Evolutionary conservation across 2,329 filamentous ascomycete species (phyloP).

Genomic region (Aspergillaceae sp.): DNA sequence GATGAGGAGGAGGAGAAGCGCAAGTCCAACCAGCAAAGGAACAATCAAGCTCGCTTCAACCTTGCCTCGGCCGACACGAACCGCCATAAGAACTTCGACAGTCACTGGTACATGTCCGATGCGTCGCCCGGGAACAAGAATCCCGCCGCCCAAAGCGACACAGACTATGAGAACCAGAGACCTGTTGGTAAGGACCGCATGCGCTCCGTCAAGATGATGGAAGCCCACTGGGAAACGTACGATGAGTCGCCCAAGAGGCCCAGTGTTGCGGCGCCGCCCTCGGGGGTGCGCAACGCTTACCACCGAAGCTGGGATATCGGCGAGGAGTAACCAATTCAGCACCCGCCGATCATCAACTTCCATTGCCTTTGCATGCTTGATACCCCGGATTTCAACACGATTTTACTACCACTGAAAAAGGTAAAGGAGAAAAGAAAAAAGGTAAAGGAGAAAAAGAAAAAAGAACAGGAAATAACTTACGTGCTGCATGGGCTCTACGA

Average conservation of each 20-base stretch:
- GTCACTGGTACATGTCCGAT: slow-evolving; percentile 71
- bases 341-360: too few species aligned
- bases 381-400: too few species aligned
- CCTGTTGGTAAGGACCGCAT: slow-evolving; percentile 51
- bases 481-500: too few species aligned
- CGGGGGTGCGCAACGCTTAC: slow-evolving; percentile 19
- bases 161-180: slow-evolving; percentile 29
- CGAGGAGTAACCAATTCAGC: not conserved
- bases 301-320: slow-evolving; percentile 36
- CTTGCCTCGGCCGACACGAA: slow-evolving; percentile 55
- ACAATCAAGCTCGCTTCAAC: slow-evolving; percentile 48
- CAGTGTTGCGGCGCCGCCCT: slow-evolving; percentile 18
- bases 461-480: too few species aligned
- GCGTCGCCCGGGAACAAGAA: slow-evolving; percentile 28
- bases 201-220: slow-evolving; percentile 67
- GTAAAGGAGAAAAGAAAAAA: too few species aligned
- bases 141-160: slow-evolving; percentile 11
- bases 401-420: too few species aligned
- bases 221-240: slow-evolving; percentile 45
- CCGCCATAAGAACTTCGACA: slow-evolving; percentile 66
- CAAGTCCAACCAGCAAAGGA: slow-evolving; percentile 39
- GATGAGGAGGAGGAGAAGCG: too few species aligned
- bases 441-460: too few species aligned
- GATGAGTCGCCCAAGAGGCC: slow-evolving; percentile 29
- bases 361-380: too few species aligned